phyloP scores from a whole-genome alignment of 257 asterid species.

The Mitragyna speciosa region DNA sequence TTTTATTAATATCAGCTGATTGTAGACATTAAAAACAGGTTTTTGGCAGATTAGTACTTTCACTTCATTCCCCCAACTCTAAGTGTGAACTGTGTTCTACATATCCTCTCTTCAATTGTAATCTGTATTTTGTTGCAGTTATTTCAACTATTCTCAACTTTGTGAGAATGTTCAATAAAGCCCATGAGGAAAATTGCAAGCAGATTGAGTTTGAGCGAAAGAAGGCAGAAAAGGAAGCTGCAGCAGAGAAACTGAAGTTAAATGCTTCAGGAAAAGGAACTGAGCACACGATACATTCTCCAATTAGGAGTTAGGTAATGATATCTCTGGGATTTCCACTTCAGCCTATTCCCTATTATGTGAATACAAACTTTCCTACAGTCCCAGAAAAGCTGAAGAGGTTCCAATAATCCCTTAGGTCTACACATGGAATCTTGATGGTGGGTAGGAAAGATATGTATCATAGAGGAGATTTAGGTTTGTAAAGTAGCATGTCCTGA shows the following conservation, averaged over 20 bases:
- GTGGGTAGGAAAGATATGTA: not conserved
- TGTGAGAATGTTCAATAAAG: slow-evolving; percentile 78
- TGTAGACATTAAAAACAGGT: not conserved
- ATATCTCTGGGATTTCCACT: not conserved
- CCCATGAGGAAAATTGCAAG: slow-evolving; percentile 84
- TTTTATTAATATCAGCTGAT: not conserved
- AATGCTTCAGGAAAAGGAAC: slow-evolving; percentile 39
- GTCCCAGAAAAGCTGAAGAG: not conserved
- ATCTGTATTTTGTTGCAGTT: slow-evolving; percentile 42
- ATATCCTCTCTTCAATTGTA: not conserved
- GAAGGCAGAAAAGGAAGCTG: slow-evolving; percentile 91
- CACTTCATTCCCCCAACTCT: not conserved
- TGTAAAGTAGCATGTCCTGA: not conserved
- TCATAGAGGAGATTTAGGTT: not conserved
- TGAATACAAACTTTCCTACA: not conserved
- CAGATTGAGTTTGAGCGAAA: slow-evolving; percentile 71
- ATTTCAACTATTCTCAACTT: slow-evolving; percentile 73
- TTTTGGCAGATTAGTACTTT: not conserved
- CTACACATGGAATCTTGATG: not conserved
- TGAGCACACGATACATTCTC: slow-evolving; percentile 38
- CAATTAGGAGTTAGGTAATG: slow-evolving; percentile 23
- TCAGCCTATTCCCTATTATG: not conserved
- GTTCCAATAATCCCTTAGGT: not conserved
- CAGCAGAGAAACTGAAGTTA: slow-evolving; percentile 47
- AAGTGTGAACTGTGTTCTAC: not conserved